Evolutionary conservation across 495 filamentous ascomycete genomes (phyloP).

Genomic region (Trichoderma asperelloides): DNA sequence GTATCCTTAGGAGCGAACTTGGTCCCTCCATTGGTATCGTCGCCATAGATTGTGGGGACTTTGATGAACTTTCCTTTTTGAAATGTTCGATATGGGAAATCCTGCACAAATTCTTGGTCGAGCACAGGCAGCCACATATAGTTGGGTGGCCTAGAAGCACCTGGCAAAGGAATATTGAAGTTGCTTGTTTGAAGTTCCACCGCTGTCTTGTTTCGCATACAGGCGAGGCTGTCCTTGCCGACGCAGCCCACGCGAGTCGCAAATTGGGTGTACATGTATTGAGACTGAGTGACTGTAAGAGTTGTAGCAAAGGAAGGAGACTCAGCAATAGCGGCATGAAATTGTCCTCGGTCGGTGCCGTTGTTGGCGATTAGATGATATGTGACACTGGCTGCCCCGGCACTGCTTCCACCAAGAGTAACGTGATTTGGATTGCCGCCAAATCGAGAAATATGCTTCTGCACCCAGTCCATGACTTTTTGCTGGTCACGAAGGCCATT

Average conservation of each 20-base stretch:
- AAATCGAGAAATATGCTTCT: conserved; percentile 45
- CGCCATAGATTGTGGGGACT: conserved; percentile 51
- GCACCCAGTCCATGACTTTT: conserved; percentile 49
- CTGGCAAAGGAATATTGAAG: conserved; percentile 33
- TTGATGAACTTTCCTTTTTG: conserved; percentile 42
- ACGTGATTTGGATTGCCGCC: conserved; percentile 51
- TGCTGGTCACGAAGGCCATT: conserved; percentile 54
- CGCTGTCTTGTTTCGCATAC: conserved; percentile 39
- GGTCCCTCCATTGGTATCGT: conserved; percentile 51
- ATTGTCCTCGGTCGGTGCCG: conserved; percentile 32
- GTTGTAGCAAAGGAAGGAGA: conserved; percentile 47
- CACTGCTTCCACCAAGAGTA: conserved; percentile 47
- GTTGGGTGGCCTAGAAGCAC: not conserved
- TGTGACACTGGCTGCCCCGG: conserved; percentile 36
- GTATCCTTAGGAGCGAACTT: conserved; percentile 40
- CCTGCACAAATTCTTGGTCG: conserved; percentile 44
- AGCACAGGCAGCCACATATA: conserved; percentile 31
- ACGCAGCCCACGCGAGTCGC: conserved; percentile 40
- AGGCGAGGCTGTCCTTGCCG: conserved; percentile 37
- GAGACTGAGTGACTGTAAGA: conserved; percentile 39
- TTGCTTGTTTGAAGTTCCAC: conserved; percentile 39
- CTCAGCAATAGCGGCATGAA: conserved; percentile 47
- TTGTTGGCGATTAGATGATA: conserved; percentile 29
- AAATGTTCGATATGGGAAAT: conserved; percentile 45
- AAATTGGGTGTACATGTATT: conserved; percentile 47